Percentiles rank a stretch among this genome's conserved stretches.
These are phyloP conservation scores for Scheffersomyces illinoinensis DNA, from an alignment of 1,139 yeast species.

Conservation along the genomic window DNA sequence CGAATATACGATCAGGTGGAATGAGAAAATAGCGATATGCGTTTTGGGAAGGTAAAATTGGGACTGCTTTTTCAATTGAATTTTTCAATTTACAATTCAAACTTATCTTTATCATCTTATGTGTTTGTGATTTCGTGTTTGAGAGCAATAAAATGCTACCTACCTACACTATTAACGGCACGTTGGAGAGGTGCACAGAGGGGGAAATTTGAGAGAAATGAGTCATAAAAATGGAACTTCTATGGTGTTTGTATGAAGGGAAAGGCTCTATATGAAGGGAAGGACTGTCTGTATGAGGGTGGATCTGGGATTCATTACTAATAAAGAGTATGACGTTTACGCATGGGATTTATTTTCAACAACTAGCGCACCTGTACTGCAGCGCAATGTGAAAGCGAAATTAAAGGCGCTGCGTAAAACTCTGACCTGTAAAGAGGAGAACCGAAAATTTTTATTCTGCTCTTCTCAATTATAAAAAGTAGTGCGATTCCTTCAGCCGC, in stretches of 20 bases:
- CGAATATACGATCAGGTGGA: too few species aligned
- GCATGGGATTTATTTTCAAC: not conserved
- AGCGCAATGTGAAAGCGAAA: not conserved
- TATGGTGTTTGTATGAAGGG: not conserved
- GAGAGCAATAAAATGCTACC: not conserved
- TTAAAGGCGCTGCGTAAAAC: constrained; percentile 2
- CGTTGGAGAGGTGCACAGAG: not conserved
- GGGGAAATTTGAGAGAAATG: not conserved
- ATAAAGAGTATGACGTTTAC: not conserved
- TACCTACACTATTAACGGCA: not conserved
- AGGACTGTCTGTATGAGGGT: not conserved
- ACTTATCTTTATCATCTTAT: not conserved
- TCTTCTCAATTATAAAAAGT: constrained; percentile 7
- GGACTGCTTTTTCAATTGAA: not conserved
- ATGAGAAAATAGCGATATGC: not conserved
- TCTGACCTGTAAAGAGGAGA: constrained; percentile 3
- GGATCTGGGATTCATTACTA: not conserved
- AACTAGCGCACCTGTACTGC: not conserved
- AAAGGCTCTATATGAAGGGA: not conserved
- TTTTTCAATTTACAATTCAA: not conserved
- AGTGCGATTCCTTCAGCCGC: constrained; percentile 2
- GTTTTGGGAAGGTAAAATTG: not conserved
- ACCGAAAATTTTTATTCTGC: constrained; percentile 11
- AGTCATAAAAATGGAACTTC: not conserved
- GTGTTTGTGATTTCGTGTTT: not conserved